Percentiles rank a stretch among this genome's conserved stretches.
phyloP scores from a whole-genome alignment of 305 asterid genomes.

The Solanum hybrid region DNA sequence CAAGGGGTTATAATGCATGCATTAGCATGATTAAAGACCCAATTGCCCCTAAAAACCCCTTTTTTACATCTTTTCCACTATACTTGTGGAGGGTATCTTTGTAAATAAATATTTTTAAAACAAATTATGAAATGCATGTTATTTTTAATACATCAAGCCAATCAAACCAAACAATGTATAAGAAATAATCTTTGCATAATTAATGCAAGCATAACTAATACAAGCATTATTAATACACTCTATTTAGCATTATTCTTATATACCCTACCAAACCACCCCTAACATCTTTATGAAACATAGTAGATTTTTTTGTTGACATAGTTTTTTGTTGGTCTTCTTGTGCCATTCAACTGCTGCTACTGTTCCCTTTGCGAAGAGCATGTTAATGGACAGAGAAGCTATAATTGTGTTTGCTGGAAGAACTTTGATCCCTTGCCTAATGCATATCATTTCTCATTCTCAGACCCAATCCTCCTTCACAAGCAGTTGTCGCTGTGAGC shows the following conservation, averaged over 20 bases:
- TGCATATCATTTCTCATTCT: no score
- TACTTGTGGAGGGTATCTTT: not conserved
- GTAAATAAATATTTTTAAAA: not conserved
- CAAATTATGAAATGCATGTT: not conserved
- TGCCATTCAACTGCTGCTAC: no score
- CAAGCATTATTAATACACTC: not conserved
- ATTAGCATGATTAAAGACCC: not conserved
- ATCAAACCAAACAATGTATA: not conserved
- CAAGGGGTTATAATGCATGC: not conserved
- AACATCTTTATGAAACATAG: no score
- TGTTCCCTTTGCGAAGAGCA: no score
- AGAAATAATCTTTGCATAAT: not conserved
- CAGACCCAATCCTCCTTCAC: no score
- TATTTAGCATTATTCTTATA: not conserved
- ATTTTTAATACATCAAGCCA: not conserved
- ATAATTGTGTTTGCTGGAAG: no score
- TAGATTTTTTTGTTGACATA: no score
- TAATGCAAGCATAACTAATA: not conserved
- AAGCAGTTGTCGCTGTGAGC: no score
- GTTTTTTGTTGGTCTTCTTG: no score
- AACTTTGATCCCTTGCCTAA: no score
- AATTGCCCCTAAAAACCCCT: not conserved
- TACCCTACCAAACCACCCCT: not conserved
- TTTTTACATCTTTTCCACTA: not conserved
- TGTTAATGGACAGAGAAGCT: no score